Conservation (phyloP, 208 protist species). For the Strigomonas galati region DNA sequence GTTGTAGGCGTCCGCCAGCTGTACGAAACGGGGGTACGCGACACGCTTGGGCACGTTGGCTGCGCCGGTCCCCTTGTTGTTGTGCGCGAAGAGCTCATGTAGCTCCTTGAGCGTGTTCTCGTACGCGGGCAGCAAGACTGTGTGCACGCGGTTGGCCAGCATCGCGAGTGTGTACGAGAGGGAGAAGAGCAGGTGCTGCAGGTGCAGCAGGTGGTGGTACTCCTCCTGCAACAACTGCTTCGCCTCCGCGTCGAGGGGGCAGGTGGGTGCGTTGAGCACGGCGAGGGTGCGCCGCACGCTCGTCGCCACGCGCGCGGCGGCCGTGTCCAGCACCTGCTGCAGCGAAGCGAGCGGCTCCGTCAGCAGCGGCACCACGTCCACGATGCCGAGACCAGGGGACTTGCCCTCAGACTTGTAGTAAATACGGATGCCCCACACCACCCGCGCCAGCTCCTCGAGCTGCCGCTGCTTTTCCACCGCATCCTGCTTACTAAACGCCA, state of each 20-base stretch:
- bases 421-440: conserved; percentile 87
- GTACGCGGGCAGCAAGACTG: conserved; percentile 40
- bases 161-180: conserved; percentile 40
- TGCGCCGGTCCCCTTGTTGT: conserved; percentile 10
- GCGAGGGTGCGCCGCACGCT: conserved; percentile 25
- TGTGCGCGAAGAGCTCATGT: conserved; percentile 30
- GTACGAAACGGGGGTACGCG: conserved; percentile 50
- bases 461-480: conserved; percentile 64
- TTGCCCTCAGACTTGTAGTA: conserved; percentile 69
- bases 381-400: conserved; percentile 44
- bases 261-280: conserved; percentile 59
- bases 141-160: conserved; percentile 28
- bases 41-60: conserved; percentile 13
- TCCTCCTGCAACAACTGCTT: conserved; percentile 43
- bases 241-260: conserved; percentile 21
- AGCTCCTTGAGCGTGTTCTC: conserved; percentile 39
- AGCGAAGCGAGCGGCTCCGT: conserved; percentile 29
- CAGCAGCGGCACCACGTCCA: conserved; percentile 25
- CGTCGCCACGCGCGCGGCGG: conserved; percentile 19
- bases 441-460: conserved; percentile 80
- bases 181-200: conserved; percentile 45
- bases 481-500: conserved; percentile 68
- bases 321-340: conserved; percentile 19
- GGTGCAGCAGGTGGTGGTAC: conserved; percentile 71
- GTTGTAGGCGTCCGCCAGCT: conserved; percentile 70